phyloP scores from a whole-genome alignment of 306 rosid genomes.

The Comarum palustre region DNA sequence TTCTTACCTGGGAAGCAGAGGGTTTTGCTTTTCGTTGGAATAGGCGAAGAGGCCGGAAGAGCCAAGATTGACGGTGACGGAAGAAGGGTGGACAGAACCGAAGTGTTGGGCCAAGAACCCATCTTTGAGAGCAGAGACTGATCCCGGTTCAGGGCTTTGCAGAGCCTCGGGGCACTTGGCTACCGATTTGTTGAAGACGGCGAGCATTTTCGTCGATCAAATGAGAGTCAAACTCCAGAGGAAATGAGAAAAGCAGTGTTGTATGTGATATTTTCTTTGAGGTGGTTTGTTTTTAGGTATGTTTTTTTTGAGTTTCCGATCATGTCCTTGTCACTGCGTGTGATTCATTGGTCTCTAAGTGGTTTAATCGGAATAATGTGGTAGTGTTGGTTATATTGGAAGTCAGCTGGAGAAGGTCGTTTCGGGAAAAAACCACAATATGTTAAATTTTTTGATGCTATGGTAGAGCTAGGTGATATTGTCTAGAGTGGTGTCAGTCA shows the following conservation, averaged over 20 bases:
- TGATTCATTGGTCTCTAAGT: background rate
- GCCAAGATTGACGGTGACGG: slow-evolving; percentile 72
- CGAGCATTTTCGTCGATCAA: slow-evolving; percentile 59
- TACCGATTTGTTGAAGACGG: slow-evolving; percentile 81
- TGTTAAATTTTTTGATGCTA: too few species aligned
- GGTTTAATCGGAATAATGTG: background rate
- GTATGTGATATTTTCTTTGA: background rate
- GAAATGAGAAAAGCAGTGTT: background rate
- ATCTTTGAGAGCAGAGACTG: slow-evolving; percentile 69
- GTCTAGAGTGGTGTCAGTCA: too few species aligned
- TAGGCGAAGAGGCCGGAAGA: slow-evolving; percentile 58
- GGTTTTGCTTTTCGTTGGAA: slow-evolving; percentile 63
- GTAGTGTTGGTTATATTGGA: background rate
- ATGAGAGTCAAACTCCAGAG: slow-evolving; percentile 7
- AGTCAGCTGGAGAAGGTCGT: background rate
- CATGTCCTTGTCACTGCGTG: background rate
- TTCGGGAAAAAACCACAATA: background rate
- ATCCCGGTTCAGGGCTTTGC: slow-evolving; percentile 51
- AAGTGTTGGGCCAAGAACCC: slow-evolving; percentile 61
- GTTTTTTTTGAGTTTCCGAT: background rate
- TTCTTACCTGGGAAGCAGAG: slow-evolving; percentile 76
- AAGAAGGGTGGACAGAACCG: slow-evolving; percentile 51
- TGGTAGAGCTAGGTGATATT: too few species aligned
- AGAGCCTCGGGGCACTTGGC: slow-evolving; percentile 85
- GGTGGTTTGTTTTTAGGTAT: background rate